A percentile compares a stretch with the other conserved stretches of the same genome.
These are phyloP conservation scores for Coelastrella sp. DNA, from an alignment of 139 green algal genomes.

Conservation along the genomic window DNA sequence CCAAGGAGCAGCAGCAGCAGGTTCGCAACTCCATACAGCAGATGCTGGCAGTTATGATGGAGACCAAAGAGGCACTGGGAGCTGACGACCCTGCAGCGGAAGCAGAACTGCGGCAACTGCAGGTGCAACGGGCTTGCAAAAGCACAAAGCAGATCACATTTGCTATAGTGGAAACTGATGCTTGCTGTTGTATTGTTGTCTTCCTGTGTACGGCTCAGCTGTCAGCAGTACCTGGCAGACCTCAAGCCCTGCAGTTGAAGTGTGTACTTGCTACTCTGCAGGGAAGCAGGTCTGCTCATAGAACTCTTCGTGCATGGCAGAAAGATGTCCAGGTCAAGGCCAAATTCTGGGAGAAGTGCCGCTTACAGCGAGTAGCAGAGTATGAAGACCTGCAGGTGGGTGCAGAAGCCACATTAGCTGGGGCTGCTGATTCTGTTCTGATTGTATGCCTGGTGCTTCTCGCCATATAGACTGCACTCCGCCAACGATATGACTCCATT, in stretches of 20 bases:
- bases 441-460: too few species aligned
- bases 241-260: too few species aligned
- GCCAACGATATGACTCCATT: too few species aligned
- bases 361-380: conserved; percentile 22
- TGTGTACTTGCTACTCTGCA: too few species aligned
- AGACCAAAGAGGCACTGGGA: conserved; percentile 46
- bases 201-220: too few species aligned
- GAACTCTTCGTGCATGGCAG: conserved; percentile 32
- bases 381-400: conserved; percentile 48
- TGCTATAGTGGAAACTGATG: too few species aligned
- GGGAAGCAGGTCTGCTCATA: conserved; percentile 19
- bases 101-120: conserved; percentile 1
- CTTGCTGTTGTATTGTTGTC: too few species aligned
- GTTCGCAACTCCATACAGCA: conserved; percentile 63
- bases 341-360: conserved; percentile 33
- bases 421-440: too few species aligned
- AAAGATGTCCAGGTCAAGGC: conserved; percentile 10
- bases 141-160: too few species aligned
- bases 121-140: too few species aligned
- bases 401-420: background rate
- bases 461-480: too few species aligned
- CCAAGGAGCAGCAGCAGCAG: conserved; percentile 28
- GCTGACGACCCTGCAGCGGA: background rate
- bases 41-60: conserved; percentile 54
- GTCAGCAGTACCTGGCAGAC: too few species aligned